A percentile compares a stretch with the other conserved stretches of the same genome.
These are phyloP conservation scores for Neonectria faginata DNA, from an alignment of 2,329 filamentous ascomycete genomes.

Conservation along the genomic window DNA sequence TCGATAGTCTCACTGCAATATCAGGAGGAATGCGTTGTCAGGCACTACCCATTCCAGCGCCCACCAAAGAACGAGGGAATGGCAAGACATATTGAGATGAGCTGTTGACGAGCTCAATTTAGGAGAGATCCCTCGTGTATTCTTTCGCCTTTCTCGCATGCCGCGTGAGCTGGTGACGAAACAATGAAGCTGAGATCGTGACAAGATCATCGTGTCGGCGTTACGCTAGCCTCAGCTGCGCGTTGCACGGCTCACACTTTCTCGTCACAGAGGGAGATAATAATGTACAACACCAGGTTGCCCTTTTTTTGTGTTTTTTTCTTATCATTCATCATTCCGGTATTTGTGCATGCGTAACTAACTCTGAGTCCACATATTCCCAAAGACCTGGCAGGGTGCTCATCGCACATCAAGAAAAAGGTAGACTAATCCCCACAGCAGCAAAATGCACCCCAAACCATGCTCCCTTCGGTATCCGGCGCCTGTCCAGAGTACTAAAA, in stretches of 20 bases:
- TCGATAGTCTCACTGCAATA: slow-evolving; percentile 47
- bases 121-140: slow-evolving; percentile 10
- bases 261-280: slow-evolving; percentile 30
- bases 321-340: slow-evolving; percentile 46
- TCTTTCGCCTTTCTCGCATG: slow-evolving; percentile 21
- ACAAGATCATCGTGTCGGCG: slow-evolving; percentile 4
- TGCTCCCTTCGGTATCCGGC: slow-evolving; percentile 49
- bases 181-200: neutral
- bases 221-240: neutral
- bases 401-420: slow-evolving; percentile 50
- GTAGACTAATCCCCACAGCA: slow-evolving; percentile 44
- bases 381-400: slow-evolving; percentile 47
- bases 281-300: slow-evolving; percentile 33
- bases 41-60: slow-evolving; percentile 52
- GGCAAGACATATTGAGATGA: slow-evolving; percentile 30
- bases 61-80: slow-evolving; percentile 32
- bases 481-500: slow-evolving; percentile 51
- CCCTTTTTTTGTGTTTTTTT: slow-evolving; percentile 25
- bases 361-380: slow-evolving; percentile 50
- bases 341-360: slow-evolving; percentile 47
- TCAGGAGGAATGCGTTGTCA: slow-evolving; percentile 56
- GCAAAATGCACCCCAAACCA: slow-evolving; percentile 52
- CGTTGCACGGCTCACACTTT: slow-evolving; percentile 10
- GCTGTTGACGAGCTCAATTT: slow-evolving; percentile 1
- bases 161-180: slow-evolving; percentile 5